Base-by-base conservation (phyloP, 2,329 filamentous ascomycete species). In the Penicillium palitans region DNA sequence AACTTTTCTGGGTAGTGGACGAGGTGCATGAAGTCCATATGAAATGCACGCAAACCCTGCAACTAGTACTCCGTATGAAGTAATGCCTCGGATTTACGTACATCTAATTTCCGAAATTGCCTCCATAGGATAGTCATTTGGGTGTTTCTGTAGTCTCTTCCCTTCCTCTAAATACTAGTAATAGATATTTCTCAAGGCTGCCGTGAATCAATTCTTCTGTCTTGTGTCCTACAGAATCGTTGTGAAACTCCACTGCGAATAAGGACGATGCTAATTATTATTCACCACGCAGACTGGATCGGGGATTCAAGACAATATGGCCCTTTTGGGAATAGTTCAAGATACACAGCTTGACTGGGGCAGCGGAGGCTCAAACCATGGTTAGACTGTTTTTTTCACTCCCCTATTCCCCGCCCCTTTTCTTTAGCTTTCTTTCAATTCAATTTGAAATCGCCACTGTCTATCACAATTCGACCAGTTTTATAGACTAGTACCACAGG, bases 361-460 rank as follows among this genome's bases (percentile, higher is more conserved):
- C 59, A 57, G 64, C 63, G 67, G 70, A 69, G 69, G 66, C 66
- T 68, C 64, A 72, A 56, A 66, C 69, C 70, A 66, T 68, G 68
- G 69, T 52, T 63, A 57, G 44, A 37, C 39, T 27, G 58, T 62
- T 62, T 62, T 63, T 62, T 65, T 63, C 47, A 41, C 40, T 52
- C 50, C 39, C 51, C 49, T 57, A 40, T 65, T 61, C 62, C 60
- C 60, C 59, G 53, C 60, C 60, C 61, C 60, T 60, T 63, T 66
- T 64, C 56, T 41, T 60, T 57, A 52, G 57, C 55, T 40, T 46
- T 50, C 49, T 52, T 53, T 46, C 13, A 47, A 27, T 46, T 47
- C 40, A 42, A 48, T 13, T 41, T 52, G 49, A 41, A 41, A 9
- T 45, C 6, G 31, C 52, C 52, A 45, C 24, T 19, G 44, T 4